phyloP scores from a whole-genome alignment of 2,329 filamentous ascomycete species.

The Fusarium mexicanum region DNA sequence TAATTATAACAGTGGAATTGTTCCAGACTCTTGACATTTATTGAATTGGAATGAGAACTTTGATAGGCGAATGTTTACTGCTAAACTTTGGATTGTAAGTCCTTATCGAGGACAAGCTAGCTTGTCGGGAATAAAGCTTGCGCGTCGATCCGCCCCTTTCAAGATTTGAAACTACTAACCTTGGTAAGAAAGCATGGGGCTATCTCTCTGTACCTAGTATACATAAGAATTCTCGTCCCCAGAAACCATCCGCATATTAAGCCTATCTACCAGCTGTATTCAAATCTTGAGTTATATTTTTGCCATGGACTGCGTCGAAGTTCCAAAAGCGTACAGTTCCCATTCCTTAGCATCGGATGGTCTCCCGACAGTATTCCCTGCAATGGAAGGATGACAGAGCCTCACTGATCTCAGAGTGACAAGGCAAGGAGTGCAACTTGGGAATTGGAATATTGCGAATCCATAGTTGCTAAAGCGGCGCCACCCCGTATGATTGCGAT shows the following conservation, averaged over 20 bases:
- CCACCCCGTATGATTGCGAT: background rate
- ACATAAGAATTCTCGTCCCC: background rate
- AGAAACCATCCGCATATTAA: background rate
- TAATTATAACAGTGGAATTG: conserved; percentile 8
- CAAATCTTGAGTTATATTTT: background rate
- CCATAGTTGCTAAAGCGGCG: background rate
- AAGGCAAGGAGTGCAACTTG: background rate
- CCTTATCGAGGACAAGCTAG: background rate
- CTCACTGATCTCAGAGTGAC: background rate
- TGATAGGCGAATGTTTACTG: background rate
- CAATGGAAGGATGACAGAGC: background rate
- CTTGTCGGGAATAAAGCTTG: conserved; percentile 34
- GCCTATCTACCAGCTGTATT: background rate
- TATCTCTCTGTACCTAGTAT: background rate
- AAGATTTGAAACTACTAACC: conserved; percentile 8
- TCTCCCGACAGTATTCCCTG: background rate
- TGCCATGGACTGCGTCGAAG: background rate
- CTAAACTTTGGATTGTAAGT: background rate
- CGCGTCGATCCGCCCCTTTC: conserved; percentile 18
- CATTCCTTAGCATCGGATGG: background rate
- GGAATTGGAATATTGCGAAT: background rate
- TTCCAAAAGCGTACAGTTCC: background rate
- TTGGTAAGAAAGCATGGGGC: background rate
- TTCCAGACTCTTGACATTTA: background rate
- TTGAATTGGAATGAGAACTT: conserved; percentile 1